Evolutionary conservation across 441 rosid genomes (phyloP).

Genomic region (Viola pubescens): DNA sequence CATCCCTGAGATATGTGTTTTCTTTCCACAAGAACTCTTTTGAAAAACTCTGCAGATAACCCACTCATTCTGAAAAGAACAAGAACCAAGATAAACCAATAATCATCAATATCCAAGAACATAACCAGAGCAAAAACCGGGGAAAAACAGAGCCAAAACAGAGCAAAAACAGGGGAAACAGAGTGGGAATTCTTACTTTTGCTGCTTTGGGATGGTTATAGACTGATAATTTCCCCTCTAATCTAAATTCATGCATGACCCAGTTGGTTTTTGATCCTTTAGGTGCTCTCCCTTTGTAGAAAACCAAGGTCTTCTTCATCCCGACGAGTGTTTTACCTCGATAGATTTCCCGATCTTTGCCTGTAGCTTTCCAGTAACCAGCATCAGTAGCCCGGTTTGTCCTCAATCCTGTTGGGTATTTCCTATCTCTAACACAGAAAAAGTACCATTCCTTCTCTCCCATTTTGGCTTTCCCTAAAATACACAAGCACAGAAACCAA

Average conservation of each 20-base stretch:
- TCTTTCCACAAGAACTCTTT: conserved; percentile 60
- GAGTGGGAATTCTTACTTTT: conserved; percentile 30
- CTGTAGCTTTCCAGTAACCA: conserved; percentile 29
- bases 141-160: not conserved
- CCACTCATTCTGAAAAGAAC: conserved; percentile 74
- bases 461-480: conserved; percentile 30
- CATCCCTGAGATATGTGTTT: conserved; percentile 47
- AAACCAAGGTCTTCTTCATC: conserved; percentile 43
- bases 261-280: conserved; percentile 63
- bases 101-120: not conserved
- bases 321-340: conserved; percentile 23
- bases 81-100: not conserved
- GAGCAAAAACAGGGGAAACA: conserved; percentile 7
- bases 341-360: conserved; percentile 24
- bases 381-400: conserved; percentile 27
- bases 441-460: conserved; percentile 37
- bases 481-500: not conserved
- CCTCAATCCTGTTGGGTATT: conserved; percentile 31
- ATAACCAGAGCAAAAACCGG: too few relatives aligned
- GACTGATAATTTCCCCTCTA: conserved; percentile 61
- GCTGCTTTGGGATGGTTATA: conserved; percentile 61
- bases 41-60: conserved; percentile 73
- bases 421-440: conserved; percentile 31
- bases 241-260: conserved; percentile 85
- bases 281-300: conserved; percentile 34